Conservation (phyloP, 202 grass and related monocot species). For the Schoenoplectus tabernaemontani region DNA sequence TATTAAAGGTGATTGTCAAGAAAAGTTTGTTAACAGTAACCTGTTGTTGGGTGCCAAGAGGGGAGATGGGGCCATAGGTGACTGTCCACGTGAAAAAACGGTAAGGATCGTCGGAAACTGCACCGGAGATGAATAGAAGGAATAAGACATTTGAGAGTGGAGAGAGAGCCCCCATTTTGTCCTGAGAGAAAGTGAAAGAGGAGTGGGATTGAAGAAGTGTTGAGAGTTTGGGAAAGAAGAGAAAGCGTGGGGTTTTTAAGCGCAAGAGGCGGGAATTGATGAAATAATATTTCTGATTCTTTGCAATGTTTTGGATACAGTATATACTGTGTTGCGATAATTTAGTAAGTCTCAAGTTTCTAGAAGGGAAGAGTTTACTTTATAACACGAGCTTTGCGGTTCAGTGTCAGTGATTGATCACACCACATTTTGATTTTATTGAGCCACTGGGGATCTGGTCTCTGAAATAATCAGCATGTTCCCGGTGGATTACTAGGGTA, state of each 20-base stretch:
- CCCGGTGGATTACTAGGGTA: neutral
- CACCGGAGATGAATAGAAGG: conserved; percentile 11
- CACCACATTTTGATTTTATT: neutral
- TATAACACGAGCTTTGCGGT: no score
- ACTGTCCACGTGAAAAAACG: conserved; percentile 41
- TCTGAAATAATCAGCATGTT: neutral
- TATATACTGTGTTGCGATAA: neutral
- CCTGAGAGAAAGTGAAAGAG: neutral
- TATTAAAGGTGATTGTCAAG: neutral
- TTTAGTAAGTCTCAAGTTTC: no score
- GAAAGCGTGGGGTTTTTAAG: conserved; percentile 19
- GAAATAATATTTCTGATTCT: neutral
- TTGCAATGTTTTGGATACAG: neutral
- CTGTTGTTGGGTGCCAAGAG: conserved; percentile 38
- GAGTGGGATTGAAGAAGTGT: neutral
- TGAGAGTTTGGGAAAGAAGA: neutral
- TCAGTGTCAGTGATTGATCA: neutral
- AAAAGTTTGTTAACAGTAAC: neutral
- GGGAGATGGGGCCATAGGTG: conserved; percentile 31
- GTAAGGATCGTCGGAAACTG: conserved; percentile 32
- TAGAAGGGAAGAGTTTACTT: no score
- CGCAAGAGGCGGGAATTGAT: conserved; percentile 9
- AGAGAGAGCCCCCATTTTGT: neutral
- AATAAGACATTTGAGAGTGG: neutral
- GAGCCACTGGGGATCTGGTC: neutral